Base-by-base conservation (phyloP, 371 early-diverging fungal species). In the Quaeritorhiza haematococci region DNA sequence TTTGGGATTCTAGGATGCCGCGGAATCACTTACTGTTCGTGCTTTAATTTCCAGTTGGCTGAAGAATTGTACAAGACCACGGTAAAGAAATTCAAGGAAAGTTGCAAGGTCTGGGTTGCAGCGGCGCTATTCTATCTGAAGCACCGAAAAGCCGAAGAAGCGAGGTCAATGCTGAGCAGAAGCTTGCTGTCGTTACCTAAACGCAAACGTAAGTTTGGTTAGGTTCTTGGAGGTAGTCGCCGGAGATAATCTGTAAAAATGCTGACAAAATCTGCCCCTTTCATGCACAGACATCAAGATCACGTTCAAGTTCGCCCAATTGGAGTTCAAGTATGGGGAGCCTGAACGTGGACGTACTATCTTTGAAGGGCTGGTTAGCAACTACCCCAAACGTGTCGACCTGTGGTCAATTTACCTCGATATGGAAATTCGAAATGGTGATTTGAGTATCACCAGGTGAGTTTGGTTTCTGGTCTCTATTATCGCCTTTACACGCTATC, bases 391-490 rank as follows among this genome's bases (percentile, higher is more conserved):
- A 71, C 84, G 95, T 7, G 68, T 91, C 30, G 97, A 98, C 76
- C 70, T 98, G 52, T 97, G 98, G 97, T 87, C 84, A 13, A 77
- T 97, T 13, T 98, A 93, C 62, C 63, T 96, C 53, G 96, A 96
- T 68, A 91, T 93, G 92, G 98, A 98, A 69, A 82, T 88, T 57
- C 79, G 86, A 58, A 72, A 70, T 29, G 88, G 83, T 0, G 88
- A 90, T 47, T 63, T 78, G 43, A 80, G 78, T 34, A 71, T 78
- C 52, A 79, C 82, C 23, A 78, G 90, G 86, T 88, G 70, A 56
- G 69, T 19, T 21, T 33, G 15, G 29, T 44, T 30, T n/a, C 28
- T 2, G 35, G 28, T 30, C n/a, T 23, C 38, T 32, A 3, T 45
- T 13, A 19, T 41, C 21, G 32, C 5, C n/a, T 51, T 3, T 30